Percentiles rank a stretch among this genome's conserved stretches.
phyloP scores from a whole-genome alignment of 2,329 filamentous ascomycete genomes.

The Talaromyces amestolkiae region DNA sequence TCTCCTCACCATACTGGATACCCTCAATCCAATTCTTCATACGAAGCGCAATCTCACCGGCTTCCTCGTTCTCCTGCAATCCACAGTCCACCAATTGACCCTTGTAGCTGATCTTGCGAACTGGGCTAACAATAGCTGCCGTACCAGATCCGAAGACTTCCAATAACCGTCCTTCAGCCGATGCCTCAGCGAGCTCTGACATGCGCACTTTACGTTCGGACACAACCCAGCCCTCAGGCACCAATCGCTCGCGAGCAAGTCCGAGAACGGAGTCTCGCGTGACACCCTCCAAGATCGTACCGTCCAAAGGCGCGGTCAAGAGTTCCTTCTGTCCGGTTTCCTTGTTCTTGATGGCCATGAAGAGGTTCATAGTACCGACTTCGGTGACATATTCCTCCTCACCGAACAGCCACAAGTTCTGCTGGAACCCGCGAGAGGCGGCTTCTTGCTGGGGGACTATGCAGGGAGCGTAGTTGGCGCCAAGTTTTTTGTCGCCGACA shows the following conservation, averaged over 20 bases:
- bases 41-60: slow-evolving; percentile 75
- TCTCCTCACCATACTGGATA: slow-evolving; percentile 91
- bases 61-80: slow-evolving; percentile 75
- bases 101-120: slow-evolving; percentile 86
- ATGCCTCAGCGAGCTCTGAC: slow-evolving; percentile 76
- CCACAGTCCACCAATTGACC: slow-evolving; percentile 80
- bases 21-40: slow-evolving; percentile 98
- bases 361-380: slow-evolving; percentile 99
- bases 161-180: slow-evolving; percentile 77
- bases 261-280: slow-evolving; percentile 87
- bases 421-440: slow-evolving; percentile 87
- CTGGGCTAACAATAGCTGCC: slow-evolving; percentile 87
- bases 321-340: slow-evolving; percentile 88
- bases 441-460: slow-evolving; percentile 95
- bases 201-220: slow-evolving; percentile 91
- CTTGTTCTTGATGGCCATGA: slow-evolving; percentile 79
- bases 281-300: slow-evolving; percentile 93
- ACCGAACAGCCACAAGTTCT: slow-evolving; percentile 97
- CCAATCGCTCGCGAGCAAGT: slow-evolving; percentile 79
- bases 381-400: slow-evolving; percentile 95
- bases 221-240: slow-evolving; percentile 82
- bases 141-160: slow-evolving; percentile 95
- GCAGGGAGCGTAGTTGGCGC: slow-evolving; percentile 98
- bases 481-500: slow-evolving; percentile 96
- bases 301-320: slow-evolving; percentile 90